Conservation (phyloP, 768 basidiomycete genomes). For the Leccinum rimulosum region DNA sequence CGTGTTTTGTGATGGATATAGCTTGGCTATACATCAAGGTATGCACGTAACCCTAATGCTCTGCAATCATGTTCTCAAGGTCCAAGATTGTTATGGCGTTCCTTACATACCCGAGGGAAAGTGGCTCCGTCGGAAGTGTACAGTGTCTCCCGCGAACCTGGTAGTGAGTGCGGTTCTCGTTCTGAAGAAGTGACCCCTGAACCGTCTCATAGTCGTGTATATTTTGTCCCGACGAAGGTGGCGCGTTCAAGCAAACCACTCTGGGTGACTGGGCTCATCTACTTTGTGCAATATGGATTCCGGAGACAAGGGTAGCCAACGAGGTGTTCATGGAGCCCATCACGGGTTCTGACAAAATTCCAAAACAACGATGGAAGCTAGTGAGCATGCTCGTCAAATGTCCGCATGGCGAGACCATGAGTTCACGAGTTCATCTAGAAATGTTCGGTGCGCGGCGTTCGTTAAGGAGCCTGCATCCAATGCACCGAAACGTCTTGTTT, state of each 20-base stretch:
- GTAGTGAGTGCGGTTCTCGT: conserved; percentile 59
- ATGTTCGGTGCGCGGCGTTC: conserved; percentile 61
- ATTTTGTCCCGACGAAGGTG: conserved; percentile 95
- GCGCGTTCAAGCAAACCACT: conserved; percentile 96
- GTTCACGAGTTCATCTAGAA: conserved; percentile 36
- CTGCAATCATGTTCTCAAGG: conserved; percentile 9
- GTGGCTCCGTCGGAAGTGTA: conserved; percentile 98
- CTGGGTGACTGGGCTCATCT: conserved; percentile 95
- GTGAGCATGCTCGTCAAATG: conserved; percentile 45
- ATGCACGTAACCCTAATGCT: conserved; percentile 15
- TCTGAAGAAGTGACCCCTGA: background rate
- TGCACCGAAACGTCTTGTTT: conserved; percentile 90
- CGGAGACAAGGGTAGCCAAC: conserved; percentile 90
- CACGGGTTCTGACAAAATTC: conserved; percentile 81
- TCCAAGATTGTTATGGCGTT: conserved; percentile 93
- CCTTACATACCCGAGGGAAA: conserved; percentile 72
- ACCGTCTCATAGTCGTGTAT: conserved; percentile 68
- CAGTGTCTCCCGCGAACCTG: conserved; percentile 93
- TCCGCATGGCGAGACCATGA: background rate
- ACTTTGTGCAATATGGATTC: conserved; percentile 96
- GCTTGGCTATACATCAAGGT: conserved; percentile 99
- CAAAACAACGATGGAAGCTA: conserved; percentile 91
- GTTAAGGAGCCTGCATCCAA: conserved; percentile 89
- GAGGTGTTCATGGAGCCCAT: conserved; percentile 99
- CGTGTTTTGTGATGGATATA: conserved; percentile 99